A percentile compares a stretch with the other conserved stretches of the same genome.
phyloP scores from a whole-genome alignment of 2,329 filamentous ascomycete species.

The Pyricularia grisea region DNA sequence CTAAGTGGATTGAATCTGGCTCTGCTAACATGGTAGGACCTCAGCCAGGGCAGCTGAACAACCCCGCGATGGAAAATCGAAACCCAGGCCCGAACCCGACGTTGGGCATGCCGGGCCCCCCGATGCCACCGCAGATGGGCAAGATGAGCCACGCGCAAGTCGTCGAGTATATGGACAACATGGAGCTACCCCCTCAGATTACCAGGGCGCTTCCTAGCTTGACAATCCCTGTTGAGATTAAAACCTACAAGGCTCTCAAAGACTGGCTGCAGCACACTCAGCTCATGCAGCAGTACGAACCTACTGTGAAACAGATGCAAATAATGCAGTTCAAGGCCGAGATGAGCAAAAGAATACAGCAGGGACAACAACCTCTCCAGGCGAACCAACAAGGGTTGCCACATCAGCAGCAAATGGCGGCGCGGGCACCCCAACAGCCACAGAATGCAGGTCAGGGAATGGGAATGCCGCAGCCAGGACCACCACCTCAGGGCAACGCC shows the following conservation, averaged over 20 bases:
- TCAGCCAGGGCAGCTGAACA: conserved; percentile 10
- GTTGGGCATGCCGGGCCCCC: neutral
- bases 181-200: conserved; percentile 34
- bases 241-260: conserved; percentile 40
- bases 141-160: conserved; percentile 21
- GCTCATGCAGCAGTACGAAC: neutral
- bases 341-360: neutral
- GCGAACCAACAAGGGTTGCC: conserved; percentile 6
- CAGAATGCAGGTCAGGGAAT: conserved; percentile 10
- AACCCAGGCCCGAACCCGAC: neutral
- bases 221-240: conserved; percentile 30
- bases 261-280: conserved; percentile 29
- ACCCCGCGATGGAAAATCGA: conserved; percentile 15
- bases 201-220: conserved; percentile 17
- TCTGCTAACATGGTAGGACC: conserved; percentile 14
- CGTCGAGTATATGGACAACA: conserved; percentile 30
- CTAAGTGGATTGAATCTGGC: neutral
- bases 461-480: neutral
- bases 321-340: conserved; percentile 25
- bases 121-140: conserved; percentile 1
- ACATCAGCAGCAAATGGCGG: conserved; percentile 10
- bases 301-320: conserved; percentile 17
- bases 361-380: conserved; percentile 7
- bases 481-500: neutral
- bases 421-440: conserved; percentile 7